A percentile compares a stretch with the other conserved stretches of the same genome.
Conservation (phyloP, 2,329 filamentous ascomycete genomes). For the Orbilia javanica region DNA sequence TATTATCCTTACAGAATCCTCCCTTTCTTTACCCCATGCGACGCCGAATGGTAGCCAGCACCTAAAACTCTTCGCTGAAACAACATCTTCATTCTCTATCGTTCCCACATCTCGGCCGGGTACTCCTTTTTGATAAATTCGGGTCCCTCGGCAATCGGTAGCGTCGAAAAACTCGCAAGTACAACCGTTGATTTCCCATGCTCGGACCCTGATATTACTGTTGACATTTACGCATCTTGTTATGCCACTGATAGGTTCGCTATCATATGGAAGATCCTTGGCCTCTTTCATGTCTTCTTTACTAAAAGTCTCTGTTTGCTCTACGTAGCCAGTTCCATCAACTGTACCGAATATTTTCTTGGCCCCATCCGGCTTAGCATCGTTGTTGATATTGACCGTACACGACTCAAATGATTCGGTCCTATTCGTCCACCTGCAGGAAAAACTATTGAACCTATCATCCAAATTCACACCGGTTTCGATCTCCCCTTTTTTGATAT, state of each 20-base stretch:
- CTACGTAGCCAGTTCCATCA: not conserved
- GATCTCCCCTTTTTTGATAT: not conserved
- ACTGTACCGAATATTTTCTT: not conserved
- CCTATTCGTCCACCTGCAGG: constrained; percentile 5
- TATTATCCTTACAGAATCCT: not conserved
- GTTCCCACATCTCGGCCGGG: not conserved
- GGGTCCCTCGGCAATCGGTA: not conserved
- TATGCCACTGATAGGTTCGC: not conserved
- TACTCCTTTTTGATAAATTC: not conserved
- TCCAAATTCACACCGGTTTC: not conserved
- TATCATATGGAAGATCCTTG: not conserved
- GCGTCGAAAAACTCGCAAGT: constrained; percentile 14
- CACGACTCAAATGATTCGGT: not conserved
- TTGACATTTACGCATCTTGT: not conserved
- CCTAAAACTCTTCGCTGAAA: not conserved
- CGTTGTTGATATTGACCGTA: not conserved
- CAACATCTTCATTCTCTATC: not conserved
- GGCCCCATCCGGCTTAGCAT: not conserved
- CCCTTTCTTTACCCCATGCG: not conserved
- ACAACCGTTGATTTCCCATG: not conserved
- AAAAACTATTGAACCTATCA: constrained; percentile 4
- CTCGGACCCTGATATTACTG: not conserved
- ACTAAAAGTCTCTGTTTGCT: not conserved
- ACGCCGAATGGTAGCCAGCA: constrained; percentile 21
- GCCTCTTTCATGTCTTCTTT: not conserved